Conservation (phyloP, 805 yeast genomes). For the Starmerella vaccinii region DNA sequence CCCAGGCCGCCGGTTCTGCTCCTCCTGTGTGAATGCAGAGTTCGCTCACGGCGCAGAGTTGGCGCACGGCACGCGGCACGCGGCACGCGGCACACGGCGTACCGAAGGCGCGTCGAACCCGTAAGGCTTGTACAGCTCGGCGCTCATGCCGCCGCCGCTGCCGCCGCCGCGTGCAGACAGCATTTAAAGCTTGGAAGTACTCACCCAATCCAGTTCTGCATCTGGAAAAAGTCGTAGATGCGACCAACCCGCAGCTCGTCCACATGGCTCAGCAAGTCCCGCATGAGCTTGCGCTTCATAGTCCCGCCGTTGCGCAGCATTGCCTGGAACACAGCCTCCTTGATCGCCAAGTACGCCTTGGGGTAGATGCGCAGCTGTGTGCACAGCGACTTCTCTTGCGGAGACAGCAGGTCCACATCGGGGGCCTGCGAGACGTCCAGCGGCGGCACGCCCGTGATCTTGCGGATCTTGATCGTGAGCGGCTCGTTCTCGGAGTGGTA, state of each 20-base stretch:
- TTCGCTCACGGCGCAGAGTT: too few relatives aligned
- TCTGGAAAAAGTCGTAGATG: constrained; percentile 84
- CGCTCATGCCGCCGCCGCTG: too few relatives aligned
- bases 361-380: constrained; percentile 76
- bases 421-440: constrained; percentile 48
- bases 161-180: too few relatives aligned
- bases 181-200: background rate
- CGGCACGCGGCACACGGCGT: too few relatives aligned
- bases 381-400: constrained; percentile 83
- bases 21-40: too few relatives aligned
- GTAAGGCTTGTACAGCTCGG: too few relatives aligned
- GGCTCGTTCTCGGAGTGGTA: constrained; percentile 18
- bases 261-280: constrained; percentile 61
- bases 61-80: too few relatives aligned
- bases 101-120: too few relatives aligned
- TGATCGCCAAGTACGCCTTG: constrained; percentile 86
- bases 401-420: constrained; percentile 70
- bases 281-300: constrained; percentile 72
- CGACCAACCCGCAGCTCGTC: constrained; percentile 79
- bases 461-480: constrained; percentile 26
- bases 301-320: constrained; percentile 75
- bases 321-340: constrained; percentile 80
- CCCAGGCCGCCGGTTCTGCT: too few relatives aligned
- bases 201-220: constrained; percentile 67
- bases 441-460: constrained; percentile 29